Evolutionary conservation across 805 yeast genomes (phyloP), one percentile per base, ranked within the genome.

Genomic region (Kuraishia ogatae): DNA sequence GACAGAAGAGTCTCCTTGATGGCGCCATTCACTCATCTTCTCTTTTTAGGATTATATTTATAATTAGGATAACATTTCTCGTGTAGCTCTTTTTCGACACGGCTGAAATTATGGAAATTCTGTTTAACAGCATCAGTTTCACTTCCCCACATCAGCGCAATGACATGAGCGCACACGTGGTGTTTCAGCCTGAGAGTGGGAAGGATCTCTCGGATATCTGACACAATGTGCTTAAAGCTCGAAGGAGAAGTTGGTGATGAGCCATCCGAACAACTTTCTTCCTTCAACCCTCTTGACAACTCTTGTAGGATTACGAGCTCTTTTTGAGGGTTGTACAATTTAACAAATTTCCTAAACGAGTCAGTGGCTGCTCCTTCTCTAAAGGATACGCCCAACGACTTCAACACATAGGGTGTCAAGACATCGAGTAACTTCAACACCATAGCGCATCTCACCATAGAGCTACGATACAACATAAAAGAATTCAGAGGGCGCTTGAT

Each of bases 401-500:
- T 51, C 55, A 63, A 59, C 20, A 61, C 48, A 55, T 55, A 61
- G 0, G 58, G 48, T 10, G 66, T 57, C 22, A 65, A 23, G 35
- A 23, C n/a, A 13, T 47, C 35, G n/a, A 63, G 58, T 43, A 62
- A 56, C 17, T 66, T 65, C 50, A 66, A 62, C 4, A 67, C 62
- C 55, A 70, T 64, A 19, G 76, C 74, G 11, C 70, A 70, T 57
- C 73, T 75, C 19, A 76, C 71, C 70, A 75, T 73, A 5, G 73
- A 60, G 21, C 73, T 65, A 53, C 80, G 67, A 59, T 77, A 77
- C 10, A 77, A 65, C 81, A 77, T 76, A 58, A 74, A 77, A 26
- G 77, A 71, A 62, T 77, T 77, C 55, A 76, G 65, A 0, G 81
- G 81, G 48, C 81, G 69, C 58, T 76, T 77, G 51, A 77, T 68